Evolutionary conservation across 2,329 filamentous ascomycete species (phyloP).

Genomic region (Aureobasidium sp.): DNA sequence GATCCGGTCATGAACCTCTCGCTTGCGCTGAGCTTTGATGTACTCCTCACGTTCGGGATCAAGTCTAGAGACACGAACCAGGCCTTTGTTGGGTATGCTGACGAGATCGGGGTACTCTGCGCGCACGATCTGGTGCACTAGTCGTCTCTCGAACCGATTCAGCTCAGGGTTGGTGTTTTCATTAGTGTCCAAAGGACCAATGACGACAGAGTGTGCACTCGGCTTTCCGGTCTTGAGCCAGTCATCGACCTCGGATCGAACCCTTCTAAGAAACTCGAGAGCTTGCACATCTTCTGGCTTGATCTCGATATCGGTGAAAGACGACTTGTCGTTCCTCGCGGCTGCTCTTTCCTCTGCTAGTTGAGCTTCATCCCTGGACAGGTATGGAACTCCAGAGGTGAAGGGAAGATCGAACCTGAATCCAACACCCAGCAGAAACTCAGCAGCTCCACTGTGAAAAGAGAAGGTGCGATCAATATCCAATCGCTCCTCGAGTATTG

Average conservation of each 20-base stretch:
- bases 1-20: slow-evolving; percentile 35
- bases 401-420: slow-evolving; percentile 55
- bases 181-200: slow-evolving; percentile 22
- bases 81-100: slow-evolving; percentile 36
- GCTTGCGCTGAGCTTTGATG: slow-evolving; percentile 32
- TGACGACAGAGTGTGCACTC: slow-evolving; percentile 28
- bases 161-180: slow-evolving; percentile 29
- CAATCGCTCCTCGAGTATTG: slow-evolving; percentile 45
- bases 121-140: slow-evolving; percentile 60
- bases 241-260: slow-evolving; percentile 38
- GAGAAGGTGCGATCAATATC: slow-evolving; percentile 55
- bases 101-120: slow-evolving; percentile 49
- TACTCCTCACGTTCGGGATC: slow-evolving; percentile 39
- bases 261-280: slow-evolving; percentile 44
- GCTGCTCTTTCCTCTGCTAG: slow-evolving; percentile 39
- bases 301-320: slow-evolving; percentile 41
- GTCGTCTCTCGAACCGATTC: slow-evolving; percentile 55
- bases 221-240: slow-evolving; percentile 36
- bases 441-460: slow-evolving; percentile 51
- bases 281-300: slow-evolving; percentile 47
- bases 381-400: slow-evolving; percentile 51
- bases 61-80: slow-evolving; percentile 36
- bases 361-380: slow-evolving; percentile 53
- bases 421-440: slow-evolving; percentile 52
- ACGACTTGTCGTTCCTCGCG: slow-evolving; percentile 36